Base-by-base conservation (phyloP, 2,329 filamentous ascomycete genomes). In the Scolecobasidium constrictum region DNA sequence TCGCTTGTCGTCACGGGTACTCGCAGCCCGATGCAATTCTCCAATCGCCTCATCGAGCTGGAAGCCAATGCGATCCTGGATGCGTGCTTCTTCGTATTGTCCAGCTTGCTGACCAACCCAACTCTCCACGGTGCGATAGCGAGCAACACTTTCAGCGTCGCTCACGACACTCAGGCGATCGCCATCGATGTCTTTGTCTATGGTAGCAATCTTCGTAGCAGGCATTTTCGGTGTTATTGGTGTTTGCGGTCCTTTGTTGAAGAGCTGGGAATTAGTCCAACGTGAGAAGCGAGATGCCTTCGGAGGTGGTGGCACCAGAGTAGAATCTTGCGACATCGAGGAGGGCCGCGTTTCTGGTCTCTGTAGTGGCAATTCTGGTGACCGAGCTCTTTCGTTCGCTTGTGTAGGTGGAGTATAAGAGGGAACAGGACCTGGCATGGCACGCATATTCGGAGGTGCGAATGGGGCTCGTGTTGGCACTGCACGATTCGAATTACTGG, bases 321-420 rank as follows among this genome's bases (percentile, higher is more conserved):
- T 95, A 56, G 75, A 76, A 37, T 68, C 83, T 50, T 71, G 77
- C 12, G 79, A 82, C 49, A 95, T 87, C 86, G 76, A 86, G 44
- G 66, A 71, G 35, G 75, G 22, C 16, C 83, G 15, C 76, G 79
- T 49, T 71, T 79, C 47, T 65, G 69, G 35, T 86, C 83, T 23
- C 38, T 94, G 87, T 59, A 81, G 68, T 46, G 66, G 68, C 26
- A 52, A 47, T n/a, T 50, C 58, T 19, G 58, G 56, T 7, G 53
- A 57, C 13, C 51, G 53, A 2, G 59, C 49, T 59, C 62, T 22
- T 58, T 66, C 36, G 4, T 28, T 28, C 17, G 40, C 23, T 21
- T 21, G 22, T 9, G 22, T 41, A 13, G 66, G 55, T 56, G 13
- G 53, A 61, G 9, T 58, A 64, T 45, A 60, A 55, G 1, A 53